Base-by-base conservation (phyloP, 129 eudicot species). In the Flaveria trinervia region DNA sequence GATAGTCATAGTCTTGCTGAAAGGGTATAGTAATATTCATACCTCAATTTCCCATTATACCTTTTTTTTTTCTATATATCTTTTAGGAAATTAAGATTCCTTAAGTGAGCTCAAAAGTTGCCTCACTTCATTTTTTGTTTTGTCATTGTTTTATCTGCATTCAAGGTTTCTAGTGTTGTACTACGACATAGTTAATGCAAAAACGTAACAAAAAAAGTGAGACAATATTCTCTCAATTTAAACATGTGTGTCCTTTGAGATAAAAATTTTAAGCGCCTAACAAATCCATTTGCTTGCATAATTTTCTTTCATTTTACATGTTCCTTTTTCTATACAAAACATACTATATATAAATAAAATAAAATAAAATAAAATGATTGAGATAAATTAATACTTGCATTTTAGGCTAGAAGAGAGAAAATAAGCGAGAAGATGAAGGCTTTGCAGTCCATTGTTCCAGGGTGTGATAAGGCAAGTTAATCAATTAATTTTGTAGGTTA, bases 1-100 rank as follows among this genome's bases (percentile, higher is more conserved):
- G 97, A 92, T 57, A 92, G 91, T 69, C 97, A 92, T 80, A 89
- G 96, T 84, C 89, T 92, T 39, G 97, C 97, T 46, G 97, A 92
- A 76, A 92, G 97, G 89, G 97, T 92, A 84, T 46, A 15, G 1
- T 15, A 1, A 7, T 64, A 9, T 71, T 44, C 18, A 23, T 22
- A 26, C 22, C 45, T 81, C 22, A 74, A 26, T 39, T 55, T 78
- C 61, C 65, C 44, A 36, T 77, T 22, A 33, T 68, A 65, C 11
- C 33, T 67, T 73, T 14, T 10, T 9, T 68, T 12, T 9, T 1
- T 3, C 18, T 55, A 55, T 55, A 1, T 55, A 17, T 55, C 18
- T 23, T 3, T 2, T 28, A 28, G 33, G 33, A 28, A 54, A n/a
- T 6, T 6, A 23, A 54, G 61, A 25, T 54, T 9, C 14, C 9